Evolutionary conservation across 208 protist genomes (phyloP).

Genomic region (Acanthamoeba healyi): DNA sequence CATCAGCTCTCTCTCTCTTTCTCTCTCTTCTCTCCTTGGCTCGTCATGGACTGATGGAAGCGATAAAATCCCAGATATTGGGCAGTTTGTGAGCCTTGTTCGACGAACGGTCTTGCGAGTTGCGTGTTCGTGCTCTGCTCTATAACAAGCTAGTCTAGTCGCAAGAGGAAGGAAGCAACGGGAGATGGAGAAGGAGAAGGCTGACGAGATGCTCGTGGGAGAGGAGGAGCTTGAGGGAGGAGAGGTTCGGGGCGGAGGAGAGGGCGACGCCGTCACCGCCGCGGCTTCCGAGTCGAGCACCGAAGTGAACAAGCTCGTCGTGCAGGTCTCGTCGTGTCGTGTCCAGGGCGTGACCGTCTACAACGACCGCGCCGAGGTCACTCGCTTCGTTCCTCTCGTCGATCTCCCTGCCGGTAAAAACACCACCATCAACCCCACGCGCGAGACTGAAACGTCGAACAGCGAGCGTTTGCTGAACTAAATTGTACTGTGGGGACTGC

Average conservation of each 20-base stretch:
- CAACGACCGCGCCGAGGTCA: slow-evolving; percentile 62
- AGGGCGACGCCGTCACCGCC: no score
- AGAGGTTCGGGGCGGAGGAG: no score
- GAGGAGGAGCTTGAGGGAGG: neutral
- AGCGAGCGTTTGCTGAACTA: neutral
- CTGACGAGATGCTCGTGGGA: neutral
- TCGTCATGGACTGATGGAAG: no score
- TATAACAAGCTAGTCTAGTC: no score
- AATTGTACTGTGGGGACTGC: neutral
- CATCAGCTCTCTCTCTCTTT: no score
- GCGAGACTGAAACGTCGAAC: no score
- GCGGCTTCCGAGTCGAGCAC: neutral
- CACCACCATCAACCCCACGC: neutral
- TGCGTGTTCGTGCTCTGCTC: no score
- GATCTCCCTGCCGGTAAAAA: neutral
- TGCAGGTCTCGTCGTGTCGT: neutral
- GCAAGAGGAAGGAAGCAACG: neutral
- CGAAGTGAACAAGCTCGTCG: neutral
- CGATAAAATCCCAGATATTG: no score
- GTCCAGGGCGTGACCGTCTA: slow-evolving; percentile 32
- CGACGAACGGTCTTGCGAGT: no score
- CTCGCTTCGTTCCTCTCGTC: neutral
- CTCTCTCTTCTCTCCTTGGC: no score
- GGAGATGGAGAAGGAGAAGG: neutral
- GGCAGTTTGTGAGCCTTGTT: no score